These are phyloP conservation scores for Lachnellula arida DNA, from an alignment of 2,329 filamentous ascomycete genomes.

Conservation along the genomic window DNA sequence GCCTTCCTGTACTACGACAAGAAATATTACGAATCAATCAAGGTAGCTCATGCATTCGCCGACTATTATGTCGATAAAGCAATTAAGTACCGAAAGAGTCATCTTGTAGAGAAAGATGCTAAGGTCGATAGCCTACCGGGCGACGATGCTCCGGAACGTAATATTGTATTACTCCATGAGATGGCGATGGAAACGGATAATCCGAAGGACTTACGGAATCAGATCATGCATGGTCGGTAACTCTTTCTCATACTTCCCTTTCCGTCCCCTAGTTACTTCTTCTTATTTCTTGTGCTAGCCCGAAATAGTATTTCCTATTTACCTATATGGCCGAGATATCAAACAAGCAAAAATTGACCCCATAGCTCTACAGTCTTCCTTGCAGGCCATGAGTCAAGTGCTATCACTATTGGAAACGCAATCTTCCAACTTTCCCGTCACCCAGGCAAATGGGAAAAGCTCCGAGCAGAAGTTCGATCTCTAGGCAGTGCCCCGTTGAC, in stretches of 20 bases:
- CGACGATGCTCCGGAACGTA: neutral
- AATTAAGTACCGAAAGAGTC: neutral
- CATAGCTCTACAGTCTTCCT: conserved; percentile 20
- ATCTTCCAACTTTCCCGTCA: conserved; percentile 7
- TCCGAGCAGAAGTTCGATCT: conserved; percentile 1
- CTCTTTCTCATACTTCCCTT: neutral
- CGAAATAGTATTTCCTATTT: no score
- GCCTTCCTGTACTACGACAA: conserved; percentile 12
- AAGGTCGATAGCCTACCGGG: conserved; percentile 6
- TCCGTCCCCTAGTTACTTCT: no score
- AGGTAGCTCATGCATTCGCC: conserved; percentile 12
- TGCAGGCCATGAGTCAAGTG: conserved; percentile 27
- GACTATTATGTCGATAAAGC: conserved; percentile 16
- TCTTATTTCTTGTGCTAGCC: no score
- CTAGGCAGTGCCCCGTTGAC: conserved; percentile 36
- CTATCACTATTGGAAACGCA: conserved; percentile 6
- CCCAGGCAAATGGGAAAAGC: conserved; percentile 4
- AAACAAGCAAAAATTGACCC: neutral
- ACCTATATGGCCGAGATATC: no score
- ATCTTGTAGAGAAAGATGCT: conserved; percentile 7
- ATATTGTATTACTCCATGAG: conserved; percentile 1
- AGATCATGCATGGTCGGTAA: neutral
- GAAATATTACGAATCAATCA: conserved; percentile 18
- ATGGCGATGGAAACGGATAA: conserved; percentile 5
- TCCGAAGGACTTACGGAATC: neutral